Evolutionary conservation across 805 yeast species (phyloP).

Genomic region (Sungouiella blattae): DNA sequence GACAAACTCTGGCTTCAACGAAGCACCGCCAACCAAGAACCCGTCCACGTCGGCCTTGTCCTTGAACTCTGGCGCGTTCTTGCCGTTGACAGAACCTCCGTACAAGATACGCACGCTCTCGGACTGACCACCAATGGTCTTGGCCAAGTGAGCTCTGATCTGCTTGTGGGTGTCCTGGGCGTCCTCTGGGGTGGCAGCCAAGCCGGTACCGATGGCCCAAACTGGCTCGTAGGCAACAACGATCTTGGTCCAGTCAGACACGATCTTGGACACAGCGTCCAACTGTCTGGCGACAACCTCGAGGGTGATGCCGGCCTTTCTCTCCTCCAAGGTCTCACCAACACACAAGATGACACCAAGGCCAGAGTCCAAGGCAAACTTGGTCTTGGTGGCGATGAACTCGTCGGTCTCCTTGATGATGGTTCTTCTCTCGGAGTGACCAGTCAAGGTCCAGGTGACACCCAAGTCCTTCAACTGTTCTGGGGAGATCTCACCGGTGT

Average conservation of each 20-base stretch:
- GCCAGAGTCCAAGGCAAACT: constrained; percentile 88
- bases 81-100: constrained; percentile 98
- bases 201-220: constrained; percentile 99
- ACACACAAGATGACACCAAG: constrained; percentile 91
- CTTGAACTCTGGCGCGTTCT: constrained; percentile 85
- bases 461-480: constrained; percentile 86
- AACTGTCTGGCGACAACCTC: constrained; percentile 86
- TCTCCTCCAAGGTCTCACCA: constrained; percentile 96
- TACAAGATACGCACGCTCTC: constrained; percentile 82
- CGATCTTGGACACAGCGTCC: constrained; percentile 77
- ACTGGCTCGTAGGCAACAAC: constrained; percentile 99
- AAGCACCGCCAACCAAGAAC: constrained; percentile 99
- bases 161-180: constrained; percentile 93
- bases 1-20: constrained; percentile 95
- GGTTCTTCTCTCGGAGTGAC: constrained; percentile 98
- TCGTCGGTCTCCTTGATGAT: constrained; percentile 87
- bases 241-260: constrained; percentile 84
- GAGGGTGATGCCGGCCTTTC: constrained; percentile 83
- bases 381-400: constrained; percentile 88
- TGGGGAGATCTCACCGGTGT: constrained; percentile 95
- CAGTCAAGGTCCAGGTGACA: constrained; percentile 91
- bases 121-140: constrained; percentile 78
- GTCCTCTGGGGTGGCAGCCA: constrained; percentile 97
- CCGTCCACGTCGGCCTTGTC: constrained; percentile 95
- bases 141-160: constrained; percentile 79